Conservation (phyloP, 345 rosid genomes). For the Hypericum perforatum region DNA sequence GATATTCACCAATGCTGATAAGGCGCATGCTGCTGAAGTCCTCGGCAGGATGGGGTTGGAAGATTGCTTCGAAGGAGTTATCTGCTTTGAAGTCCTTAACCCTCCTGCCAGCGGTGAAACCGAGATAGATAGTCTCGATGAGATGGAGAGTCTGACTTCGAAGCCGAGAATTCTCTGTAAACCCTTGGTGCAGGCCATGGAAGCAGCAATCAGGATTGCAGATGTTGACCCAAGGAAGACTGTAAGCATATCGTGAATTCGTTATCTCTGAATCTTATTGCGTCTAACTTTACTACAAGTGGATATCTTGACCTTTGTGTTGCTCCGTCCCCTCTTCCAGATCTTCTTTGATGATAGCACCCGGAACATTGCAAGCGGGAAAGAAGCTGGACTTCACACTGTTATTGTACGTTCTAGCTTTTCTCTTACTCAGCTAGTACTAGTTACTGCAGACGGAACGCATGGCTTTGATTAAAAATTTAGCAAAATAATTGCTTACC, state of each 20-base stretch:
- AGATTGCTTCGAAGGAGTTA: slow-evolving; percentile 24
- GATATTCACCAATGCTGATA: slow-evolving; percentile 24
- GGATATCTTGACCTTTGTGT: too few species aligned
- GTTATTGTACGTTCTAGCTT: slow-evolving; percentile 45
- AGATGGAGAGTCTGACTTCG: slow-evolving; percentile 9
- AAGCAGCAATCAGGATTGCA: slow-evolving; percentile 56
- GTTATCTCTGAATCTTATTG: background rate
- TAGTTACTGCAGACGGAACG: background rate
- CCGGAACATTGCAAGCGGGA: slow-evolving; percentile 68
- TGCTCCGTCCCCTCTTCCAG: background rate
- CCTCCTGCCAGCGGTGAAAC: slow-evolving; percentile 11
- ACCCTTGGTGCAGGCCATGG: slow-evolving; percentile 54
- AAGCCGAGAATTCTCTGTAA: slow-evolving; percentile 45
- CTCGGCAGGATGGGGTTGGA: slow-evolving; percentile 19
- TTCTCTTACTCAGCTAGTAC: background rate
- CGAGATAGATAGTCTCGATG: slow-evolving; percentile 1
- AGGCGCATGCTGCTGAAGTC: slow-evolving; percentile 21
- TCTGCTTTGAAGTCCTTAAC: slow-evolving; percentile 27
- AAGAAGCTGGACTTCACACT: slow-evolving; percentile 63
- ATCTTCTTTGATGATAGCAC: slow-evolving; percentile 43
- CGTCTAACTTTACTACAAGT: too few species aligned
- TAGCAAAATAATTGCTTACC: too few species aligned
- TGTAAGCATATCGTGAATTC: slow-evolving; percentile 21
- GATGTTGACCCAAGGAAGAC: slow-evolving; percentile 60
- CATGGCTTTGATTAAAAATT: too few species aligned